A percentile compares a stretch with the other conserved stretches of the same genome.
phyloP scores from a whole-genome alignment of 2,329 filamentous ascomycete genomes.

The Onygena corvina region DNA sequence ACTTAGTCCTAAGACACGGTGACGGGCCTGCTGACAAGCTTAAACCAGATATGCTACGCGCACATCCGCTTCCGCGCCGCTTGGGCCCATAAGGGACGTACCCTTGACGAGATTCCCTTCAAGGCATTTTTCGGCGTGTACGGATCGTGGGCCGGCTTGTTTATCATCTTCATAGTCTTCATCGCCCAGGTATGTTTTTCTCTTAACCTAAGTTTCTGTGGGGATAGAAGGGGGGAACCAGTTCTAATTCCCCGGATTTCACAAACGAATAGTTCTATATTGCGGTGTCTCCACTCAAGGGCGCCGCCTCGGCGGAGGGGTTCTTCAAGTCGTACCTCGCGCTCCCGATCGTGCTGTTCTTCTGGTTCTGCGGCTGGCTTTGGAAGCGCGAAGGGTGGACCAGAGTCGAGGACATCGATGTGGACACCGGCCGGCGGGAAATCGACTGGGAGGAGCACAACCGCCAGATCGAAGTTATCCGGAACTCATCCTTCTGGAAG shows the following conservation, averaged over 20 bases:
- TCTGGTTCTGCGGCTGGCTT: slow-evolving; percentile 46
- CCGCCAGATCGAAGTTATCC: slow-evolving; percentile 20
- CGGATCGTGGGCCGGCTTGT: slow-evolving; percentile 50
- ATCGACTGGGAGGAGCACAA: slow-evolving; percentile 55
- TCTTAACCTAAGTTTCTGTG: too few species aligned
- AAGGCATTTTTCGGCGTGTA: slow-evolving; percentile 44
- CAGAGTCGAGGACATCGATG: slow-evolving; percentile 48
- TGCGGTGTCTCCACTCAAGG: slow-evolving; percentile 19
- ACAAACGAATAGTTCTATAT: slow-evolving; percentile 19
- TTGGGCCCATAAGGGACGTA: slow-evolving; percentile 47
- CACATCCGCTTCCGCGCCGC: slow-evolving; percentile 57
- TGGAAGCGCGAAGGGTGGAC: slow-evolving; percentile 56
- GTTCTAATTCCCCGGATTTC: background rate
- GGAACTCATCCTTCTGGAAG: slow-evolving; percentile 11
- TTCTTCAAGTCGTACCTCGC: slow-evolving; percentile 26
- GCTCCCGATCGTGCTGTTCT: slow-evolving; percentile 26
- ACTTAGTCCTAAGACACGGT: too few species aligned
- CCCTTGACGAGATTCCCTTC: slow-evolving; percentile 52
- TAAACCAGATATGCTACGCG: slow-evolving; percentile 45
- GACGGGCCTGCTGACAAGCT: slow-evolving; percentile 2
- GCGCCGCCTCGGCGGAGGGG: slow-evolving; percentile 15
- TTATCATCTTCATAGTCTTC: slow-evolving; percentile 42
- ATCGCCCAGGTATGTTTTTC: slow-evolving; percentile 33
- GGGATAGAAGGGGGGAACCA: too few species aligned
- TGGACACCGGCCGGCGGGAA: slow-evolving; percentile 53